Evolutionary conservation across 495 filamentous ascomycete genomes (phyloP).

Genomic region (Staphylotrichum longicolle): DNA sequence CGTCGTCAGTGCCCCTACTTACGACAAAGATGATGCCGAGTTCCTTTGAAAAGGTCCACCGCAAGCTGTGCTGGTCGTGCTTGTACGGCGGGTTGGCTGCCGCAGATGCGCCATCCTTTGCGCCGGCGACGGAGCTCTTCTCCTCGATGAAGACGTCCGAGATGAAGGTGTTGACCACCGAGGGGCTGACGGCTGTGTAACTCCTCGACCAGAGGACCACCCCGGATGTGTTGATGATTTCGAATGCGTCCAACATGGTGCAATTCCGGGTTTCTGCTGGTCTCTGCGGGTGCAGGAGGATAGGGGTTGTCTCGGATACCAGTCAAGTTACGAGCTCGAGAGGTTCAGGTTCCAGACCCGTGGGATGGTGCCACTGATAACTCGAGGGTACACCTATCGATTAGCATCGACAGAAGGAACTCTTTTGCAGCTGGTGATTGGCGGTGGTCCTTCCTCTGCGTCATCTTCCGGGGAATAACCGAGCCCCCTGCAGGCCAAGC

Average conservation of each 20-base stretch:
- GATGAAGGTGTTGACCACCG: constrained; percentile 91
- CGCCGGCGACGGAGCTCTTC: constrained; percentile 58
- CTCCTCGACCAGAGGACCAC: constrained; percentile 95
- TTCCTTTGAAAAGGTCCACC: constrained; percentile 91
- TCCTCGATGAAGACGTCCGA: constrained; percentile 97
- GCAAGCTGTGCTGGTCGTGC: constrained; percentile 90
- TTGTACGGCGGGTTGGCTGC: constrained; percentile 70
- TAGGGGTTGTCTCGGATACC: background rate
- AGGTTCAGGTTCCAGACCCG: background rate
- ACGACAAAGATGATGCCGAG: constrained; percentile 95
- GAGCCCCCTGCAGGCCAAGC: constrained; percentile 14
- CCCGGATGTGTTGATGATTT: constrained; percentile 91
- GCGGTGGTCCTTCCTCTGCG: background rate
- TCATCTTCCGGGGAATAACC: constrained; percentile 28
- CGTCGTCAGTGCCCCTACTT: constrained; percentile 30
- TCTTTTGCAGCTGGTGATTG: constrained; percentile 13
- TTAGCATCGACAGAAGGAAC: constrained; percentile 11
- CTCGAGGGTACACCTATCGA: constrained; percentile 5
- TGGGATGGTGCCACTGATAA: constrained; percentile 8
- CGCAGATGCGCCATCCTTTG: constrained; percentile 56
- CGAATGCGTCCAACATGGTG: constrained; percentile 89
- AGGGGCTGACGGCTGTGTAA: constrained; percentile 73
- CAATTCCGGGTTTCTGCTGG: background rate
- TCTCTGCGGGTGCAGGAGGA: background rate
- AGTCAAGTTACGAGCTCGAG: too few relatives aligned